Evolutionary conservation across 208 protist genomes (phyloP), one percentile per base, ranked within the genome.

Genomic region (Leishmania turanica): DNA sequence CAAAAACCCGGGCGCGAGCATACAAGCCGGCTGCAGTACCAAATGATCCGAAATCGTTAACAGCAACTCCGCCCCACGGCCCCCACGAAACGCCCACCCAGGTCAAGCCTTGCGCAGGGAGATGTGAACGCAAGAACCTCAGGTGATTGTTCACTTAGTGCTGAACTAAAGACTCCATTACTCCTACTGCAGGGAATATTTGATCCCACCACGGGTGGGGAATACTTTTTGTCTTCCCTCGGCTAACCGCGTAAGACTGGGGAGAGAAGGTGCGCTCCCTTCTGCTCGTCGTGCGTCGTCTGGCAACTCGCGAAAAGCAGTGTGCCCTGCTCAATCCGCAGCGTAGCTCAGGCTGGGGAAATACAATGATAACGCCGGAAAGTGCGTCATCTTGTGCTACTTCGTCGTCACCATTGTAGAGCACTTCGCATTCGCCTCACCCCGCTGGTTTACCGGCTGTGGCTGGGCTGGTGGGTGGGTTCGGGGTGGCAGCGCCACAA

Each of bases 121-220:
- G 90, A 88, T 93, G 90, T 96, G 90, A 96, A 96, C 92, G 89
- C 89, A 96, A 96, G 92, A 96, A 88, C 92, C 92, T 96, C 87
- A 85, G 92, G 92, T 94, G 92, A 96, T 91, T 93, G 92, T 96
- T 96, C 90, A 96, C 89, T 90, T 85, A 89, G 82, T 89, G 84
- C 85, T 85, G 56, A 87, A 89, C 71, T 78, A 80, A 86, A 82
- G 88, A 92, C 83, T 92, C 89, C 89, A 92, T 79, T 84, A 81
- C 89, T 92, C 89, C 89, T 85, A 83, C 54, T 80, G 73, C 72
- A 75, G 87, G 89, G 89, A 90, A 92, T 82, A 84, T 88, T 92
- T 92, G 86, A 72, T 75, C 73, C 84, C 83, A 78, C 82, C 89
- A 86, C 78, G 83, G 89, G 87, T 81, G 77, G 86, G 80, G 81